phyloP scores from a whole-genome alignment of 768 basidiomycete genomes.

The Clitopilus hobsonii region DNA sequence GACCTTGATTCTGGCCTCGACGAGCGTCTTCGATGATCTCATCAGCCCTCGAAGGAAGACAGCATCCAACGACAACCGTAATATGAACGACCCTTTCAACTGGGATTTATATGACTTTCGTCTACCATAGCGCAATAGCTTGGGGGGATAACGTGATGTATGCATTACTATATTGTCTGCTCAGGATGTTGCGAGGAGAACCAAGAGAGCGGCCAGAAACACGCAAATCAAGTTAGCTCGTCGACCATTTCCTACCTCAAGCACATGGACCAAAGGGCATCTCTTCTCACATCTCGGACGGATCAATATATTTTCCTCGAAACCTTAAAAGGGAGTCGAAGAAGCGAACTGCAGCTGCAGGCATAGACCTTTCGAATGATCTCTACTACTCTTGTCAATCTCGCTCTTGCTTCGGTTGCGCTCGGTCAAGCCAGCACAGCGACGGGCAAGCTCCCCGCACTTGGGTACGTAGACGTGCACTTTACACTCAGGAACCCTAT shows the following conservation, averaged over 20 bases:
- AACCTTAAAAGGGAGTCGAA: neutral
- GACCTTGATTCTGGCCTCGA: too few relatives aligned
- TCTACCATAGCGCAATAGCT: too few relatives aligned
- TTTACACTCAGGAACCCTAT: neutral
- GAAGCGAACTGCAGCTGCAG: neutral
- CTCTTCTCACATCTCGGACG: neutral
- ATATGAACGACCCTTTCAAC: neutral
- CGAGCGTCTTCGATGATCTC: neutral
- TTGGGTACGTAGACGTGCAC: conserved; percentile 31
- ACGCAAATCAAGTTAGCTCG: too few relatives aligned
- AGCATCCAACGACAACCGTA: neutral
- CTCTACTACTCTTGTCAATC: neutral
- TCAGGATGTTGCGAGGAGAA: too few relatives aligned
- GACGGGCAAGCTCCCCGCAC: conserved; percentile 40
- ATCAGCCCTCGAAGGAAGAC: neutral
- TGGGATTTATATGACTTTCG: neutral
- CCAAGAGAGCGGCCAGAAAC: too few relatives aligned
- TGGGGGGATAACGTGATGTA: too few relatives aligned
- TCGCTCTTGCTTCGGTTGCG: neutral
- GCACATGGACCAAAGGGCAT: neutral
- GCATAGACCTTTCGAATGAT: neutral
- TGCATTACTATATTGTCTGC: too few relatives aligned
- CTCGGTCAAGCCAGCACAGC: neutral
- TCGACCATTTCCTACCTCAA: neutral
- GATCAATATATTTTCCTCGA: neutral